These are phyloP conservation scores for Russula olivacea DNA, from an alignment of 768 basidiomycete species.

Conservation along the genomic window DNA sequence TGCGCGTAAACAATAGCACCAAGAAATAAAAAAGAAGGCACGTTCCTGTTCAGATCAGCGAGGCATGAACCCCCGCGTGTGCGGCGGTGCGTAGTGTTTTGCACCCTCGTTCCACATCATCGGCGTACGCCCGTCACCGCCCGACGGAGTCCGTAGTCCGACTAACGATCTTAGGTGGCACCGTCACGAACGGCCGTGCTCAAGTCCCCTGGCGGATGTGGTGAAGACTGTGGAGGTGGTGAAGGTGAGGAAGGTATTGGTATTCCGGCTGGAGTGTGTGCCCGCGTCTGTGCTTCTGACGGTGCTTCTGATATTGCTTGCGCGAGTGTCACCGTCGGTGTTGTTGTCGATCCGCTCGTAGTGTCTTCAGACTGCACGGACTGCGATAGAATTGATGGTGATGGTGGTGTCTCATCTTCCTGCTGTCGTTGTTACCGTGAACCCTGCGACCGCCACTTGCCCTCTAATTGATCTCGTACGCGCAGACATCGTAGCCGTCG, in stretches of 20 bases:
- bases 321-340: neutral
- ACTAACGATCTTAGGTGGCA: neutral
- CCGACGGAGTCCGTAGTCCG: neutral
- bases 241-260: neutral
- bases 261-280: neutral
- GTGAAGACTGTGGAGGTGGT: too few relatives aligned
- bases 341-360: constrained; percentile 10
- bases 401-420: neutral
- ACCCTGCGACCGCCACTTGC: neutral
- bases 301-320: neutral
- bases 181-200: neutral
- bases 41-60: neutral
- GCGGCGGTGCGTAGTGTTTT: neutral
- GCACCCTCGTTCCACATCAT: neutral
- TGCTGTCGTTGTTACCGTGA: neutral
- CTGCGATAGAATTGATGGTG: constrained; percentile 27
- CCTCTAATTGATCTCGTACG: constrained; percentile 1
- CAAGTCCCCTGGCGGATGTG: neutral
- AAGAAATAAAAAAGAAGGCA: too few relatives aligned
- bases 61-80: neutral
- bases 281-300: constrained; percentile 15
- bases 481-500: neutral
- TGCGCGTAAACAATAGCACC: too few relatives aligned
- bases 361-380: constrained; percentile 21
- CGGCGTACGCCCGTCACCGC: neutral